Evolutionary conservation across 139 green algal species (phyloP), one percentile per base, ranked within the genome.

Genomic region (Limnomonas spitsbergensis): DNA sequence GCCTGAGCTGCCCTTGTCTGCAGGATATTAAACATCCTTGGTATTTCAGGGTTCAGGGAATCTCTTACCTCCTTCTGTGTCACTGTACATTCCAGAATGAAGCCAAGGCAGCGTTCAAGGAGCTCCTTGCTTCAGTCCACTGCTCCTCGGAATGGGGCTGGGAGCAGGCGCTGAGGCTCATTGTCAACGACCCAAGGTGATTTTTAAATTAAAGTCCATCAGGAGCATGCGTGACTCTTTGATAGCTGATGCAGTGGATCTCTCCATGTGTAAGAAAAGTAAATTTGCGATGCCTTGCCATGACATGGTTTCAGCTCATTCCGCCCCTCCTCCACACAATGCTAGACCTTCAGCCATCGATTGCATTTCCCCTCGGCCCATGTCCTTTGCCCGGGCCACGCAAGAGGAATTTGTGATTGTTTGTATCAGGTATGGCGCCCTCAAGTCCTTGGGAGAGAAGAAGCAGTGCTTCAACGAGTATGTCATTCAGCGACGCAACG

Each of bases 381-480:
- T n/a, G n/a, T n/a, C n/a, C n/a, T n/a, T n/a, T n/a, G n/a, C n/a
- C n/a, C n/a, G n/a, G n/a, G n/a, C n/a, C n/a, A n/a, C n/a, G n/a
- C n/a, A n/a, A n/a, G n/a, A n/a, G n/a, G 26, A 53, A 6, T 54
- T 9, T 54, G 7, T 42, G 69, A 20, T 37, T 69, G 66, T 20
- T 40, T 42, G 6, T 4, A n/a, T 6, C 78, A 87, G 83, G 54
- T 98, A 97, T 74, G 88, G 85, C 34, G 94, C 92, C 0, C 83
- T 98, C 34, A 96, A 96, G 84, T 88, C 91, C 1, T 83, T 97
- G 75, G 89, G 91, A 0, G 95, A 98, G 85, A 95, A 93, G 82
- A 97, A 95, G 90, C 78, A 88, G 37, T 86, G 83, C 54, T 98
- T 98, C 90, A 93, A 97, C 74, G 95, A 98, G 87, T 98, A 94